Base-by-base conservation (phyloP, 2,329 filamentous ascomycete species). In the Dactylellina leptospora region DNA sequence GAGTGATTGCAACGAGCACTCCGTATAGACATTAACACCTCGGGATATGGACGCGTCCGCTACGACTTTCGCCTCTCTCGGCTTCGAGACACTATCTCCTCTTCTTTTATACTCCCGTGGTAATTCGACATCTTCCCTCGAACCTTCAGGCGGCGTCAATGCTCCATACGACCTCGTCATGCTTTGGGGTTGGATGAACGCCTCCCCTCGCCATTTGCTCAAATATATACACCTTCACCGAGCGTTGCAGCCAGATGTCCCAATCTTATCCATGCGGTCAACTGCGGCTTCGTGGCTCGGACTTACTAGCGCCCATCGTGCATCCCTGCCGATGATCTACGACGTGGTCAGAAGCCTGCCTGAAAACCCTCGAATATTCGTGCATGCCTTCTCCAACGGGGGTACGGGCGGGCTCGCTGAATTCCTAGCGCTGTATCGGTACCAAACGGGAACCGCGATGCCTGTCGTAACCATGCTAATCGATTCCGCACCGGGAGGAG, bases 111-210 rank as follows among this genome's bases (percentile, higher is more conserved):
- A 72, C 40, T 72, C 68, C 13, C 13, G 48, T 11, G 54, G 54
- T 13, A 38, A 45, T 11, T 16, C 23, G 5, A 50, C 9, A 1
- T 16, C 53, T 16, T 13, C n/a, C 1, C 2, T 20, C 1, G 16
- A 13, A 9, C 11, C 40, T 10, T 16, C 22, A 10, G 4, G 10
- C 1, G 51, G 6, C 4, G 9, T 30, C 2, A 58, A 63, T 59
- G 45, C 30, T 4, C 9, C 16, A 18, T 64, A 72, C 47, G 68
- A 72, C 18, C 53, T 72, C 18, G 53, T 72, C 23, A 64, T 72
- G 47, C 33, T 72, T 20, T 72, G 59, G 59, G 68, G 68, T 4
- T 72, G 68, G 68, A 59, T 72, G 68, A 60, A 72, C 22, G 68
- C 53, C 0, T 23, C 53, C 13, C 68, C 68, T 20, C 59, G 68